phyloP scores from a whole-genome alignment of 352 stramenopile genomes.

The Globisporangium megalacanthum region DNA sequence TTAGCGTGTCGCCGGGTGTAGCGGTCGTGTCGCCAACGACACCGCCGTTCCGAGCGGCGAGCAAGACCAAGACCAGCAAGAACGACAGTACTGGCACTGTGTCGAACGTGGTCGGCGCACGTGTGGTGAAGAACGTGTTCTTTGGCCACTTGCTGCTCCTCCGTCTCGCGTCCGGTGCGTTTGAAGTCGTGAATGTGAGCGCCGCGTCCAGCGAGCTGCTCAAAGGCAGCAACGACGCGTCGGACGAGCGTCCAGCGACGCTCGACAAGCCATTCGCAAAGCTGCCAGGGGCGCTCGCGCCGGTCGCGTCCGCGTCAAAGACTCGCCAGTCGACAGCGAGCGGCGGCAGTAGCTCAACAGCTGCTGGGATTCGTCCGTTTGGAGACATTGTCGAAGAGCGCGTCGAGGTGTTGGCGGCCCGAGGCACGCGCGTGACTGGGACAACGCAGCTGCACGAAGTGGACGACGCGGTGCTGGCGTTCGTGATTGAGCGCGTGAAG shows the following conservation, averaged over 20 bases:
- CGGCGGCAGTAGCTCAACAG: conserved; percentile 9
- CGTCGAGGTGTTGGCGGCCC: conserved; percentile 39
- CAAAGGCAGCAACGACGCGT: conserved; percentile 38
- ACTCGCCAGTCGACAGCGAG: conserved; percentile 17
- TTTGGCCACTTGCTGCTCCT: conserved; percentile 71
- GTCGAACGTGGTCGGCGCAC: conserved; percentile 56
- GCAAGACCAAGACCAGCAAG: neutral
- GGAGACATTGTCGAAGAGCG: conserved; percentile 62
- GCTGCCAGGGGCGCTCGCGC: conserved; percentile 47
- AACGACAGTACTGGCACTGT: conserved; percentile 12
- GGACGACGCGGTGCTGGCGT: conserved; percentile 63
- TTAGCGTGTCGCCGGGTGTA: conserved; percentile 56
- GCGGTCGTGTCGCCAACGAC: conserved; percentile 1
- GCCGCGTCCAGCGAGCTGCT: conserved; percentile 63
- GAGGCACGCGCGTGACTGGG: conserved; percentile 59
- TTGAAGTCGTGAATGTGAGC: conserved; percentile 79
- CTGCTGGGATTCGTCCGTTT: conserved; percentile 35
- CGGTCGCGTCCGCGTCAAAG: conserved; percentile 31
- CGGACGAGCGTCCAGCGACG: conserved; percentile 3
- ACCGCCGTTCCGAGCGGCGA: neutral
- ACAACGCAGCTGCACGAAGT: conserved; percentile 58
- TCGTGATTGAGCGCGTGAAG: conserved; percentile 61
- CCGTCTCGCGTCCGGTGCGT: conserved; percentile 60
- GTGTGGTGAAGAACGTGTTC: conserved; percentile 70
- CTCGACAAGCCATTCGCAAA: conserved; percentile 23